These are phyloP conservation scores for Xylaria hypoxylon DNA, from an alignment of 2,329 filamentous ascomycete genomes.

Conservation along the genomic window DNA sequence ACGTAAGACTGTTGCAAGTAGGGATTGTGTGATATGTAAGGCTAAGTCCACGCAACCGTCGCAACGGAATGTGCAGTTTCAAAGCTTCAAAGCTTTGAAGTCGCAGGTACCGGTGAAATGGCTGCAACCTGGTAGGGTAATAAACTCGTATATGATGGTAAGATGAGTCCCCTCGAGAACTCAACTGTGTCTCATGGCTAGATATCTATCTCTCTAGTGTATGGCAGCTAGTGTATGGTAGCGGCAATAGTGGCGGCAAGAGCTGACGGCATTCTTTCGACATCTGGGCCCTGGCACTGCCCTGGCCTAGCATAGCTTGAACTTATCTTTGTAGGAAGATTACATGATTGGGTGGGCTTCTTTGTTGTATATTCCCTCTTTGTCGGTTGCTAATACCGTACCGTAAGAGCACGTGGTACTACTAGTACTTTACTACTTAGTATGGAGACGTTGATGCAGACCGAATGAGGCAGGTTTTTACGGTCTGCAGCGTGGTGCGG, in stretches of 20 bases:
- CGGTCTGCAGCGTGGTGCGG: constrained; percentile 11
- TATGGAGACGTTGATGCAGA: constrained; percentile 1
- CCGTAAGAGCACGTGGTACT: constrained; percentile 23
- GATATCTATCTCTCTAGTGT: neutral
- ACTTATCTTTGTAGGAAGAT: constrained; percentile 13
- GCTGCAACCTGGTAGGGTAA: constrained; percentile 3
- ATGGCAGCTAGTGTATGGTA: neutral
- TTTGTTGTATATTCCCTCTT: neutral
- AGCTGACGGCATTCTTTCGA: constrained; percentile 11
- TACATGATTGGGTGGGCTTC: constrained; percentile 23
- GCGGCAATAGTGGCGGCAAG: constrained; percentile 2
- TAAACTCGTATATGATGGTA: constrained; percentile 21
- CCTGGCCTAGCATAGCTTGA: neutral
- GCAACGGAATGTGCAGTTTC: neutral
- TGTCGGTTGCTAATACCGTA: constrained; percentile 9
- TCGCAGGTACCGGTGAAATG: neutral
- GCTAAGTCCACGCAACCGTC: constrained; percentile 9
- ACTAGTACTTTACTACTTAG: constrained; percentile 6
- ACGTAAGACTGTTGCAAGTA: constrained; percentile 22
- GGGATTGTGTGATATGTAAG: constrained; percentile 6
- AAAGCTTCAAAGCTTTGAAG: neutral
- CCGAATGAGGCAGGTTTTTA: constrained; percentile 14
- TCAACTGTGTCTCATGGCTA: neutral
- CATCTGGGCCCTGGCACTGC: constrained; percentile 5
- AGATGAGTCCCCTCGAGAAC: neutral